Evolutionary conservation across 805 yeast species (phyloP), one percentile per base, ranked within the genome.

Genomic region (Cyberlindnera suaveolens): DNA sequence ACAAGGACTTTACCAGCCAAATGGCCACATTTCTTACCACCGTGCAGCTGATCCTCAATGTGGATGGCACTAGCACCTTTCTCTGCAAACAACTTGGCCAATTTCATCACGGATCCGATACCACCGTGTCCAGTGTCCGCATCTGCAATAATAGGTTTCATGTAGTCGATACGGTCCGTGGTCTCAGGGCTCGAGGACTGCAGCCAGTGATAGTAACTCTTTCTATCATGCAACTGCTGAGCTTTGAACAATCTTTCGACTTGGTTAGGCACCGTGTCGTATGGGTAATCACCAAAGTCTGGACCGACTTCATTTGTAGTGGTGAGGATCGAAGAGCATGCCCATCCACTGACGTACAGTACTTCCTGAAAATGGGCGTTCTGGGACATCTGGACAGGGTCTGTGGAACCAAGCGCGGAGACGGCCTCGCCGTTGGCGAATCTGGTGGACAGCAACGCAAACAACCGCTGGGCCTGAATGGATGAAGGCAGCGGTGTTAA

Each of bases 41-140:
- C 85, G 45, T 76, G 81, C 34, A 78, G 62, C 56, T 78, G 82
- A 56, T 79, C 85, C 49, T 79, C 85, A 20, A 77, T 60, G 56
- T 79, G 85, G 38, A 79, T 73, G n/a, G 76, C 83, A 2, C 83
- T 78, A 3, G 85, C 82, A 19, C 85, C 85, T 17, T 68, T 67
- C 56, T 78, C 84, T n/a, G 80, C 83, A 63, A 79, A 79, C 40
- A 77, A 56, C 54, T 80, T 79, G 19, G 84, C 81, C 43, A 78
- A 60, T 54, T 79, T 79, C 85, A 79, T 78, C 4, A 78, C 80
- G 0, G 82, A 69, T 3, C 78, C 74, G 13, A 71, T 60, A 11
- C 83, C 82, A 16, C 85, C 85, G 55, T 77, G 82, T 3, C 85
- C 85, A 52, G 81, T 78, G 49, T 79, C 85, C 3, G 75, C 85